phyloP scores from a whole-genome alignment of 139 green algal species.

The Chlorella sp. region DNA sequence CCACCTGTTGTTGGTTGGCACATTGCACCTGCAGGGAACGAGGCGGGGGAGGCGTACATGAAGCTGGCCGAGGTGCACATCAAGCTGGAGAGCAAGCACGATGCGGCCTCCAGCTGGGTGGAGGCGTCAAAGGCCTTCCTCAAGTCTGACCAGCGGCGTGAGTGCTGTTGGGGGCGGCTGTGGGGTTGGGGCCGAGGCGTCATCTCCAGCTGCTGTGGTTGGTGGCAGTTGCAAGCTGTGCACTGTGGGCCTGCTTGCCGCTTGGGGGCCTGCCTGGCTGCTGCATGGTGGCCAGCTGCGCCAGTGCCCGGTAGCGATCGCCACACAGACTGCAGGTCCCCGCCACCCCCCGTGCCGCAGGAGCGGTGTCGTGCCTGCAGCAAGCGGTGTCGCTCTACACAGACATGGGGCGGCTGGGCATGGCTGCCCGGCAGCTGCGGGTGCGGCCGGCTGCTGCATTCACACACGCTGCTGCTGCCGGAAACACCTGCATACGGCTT shows the following conservation, averaged over 20 bases:
- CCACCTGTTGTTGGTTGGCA: too few relatives aligned
- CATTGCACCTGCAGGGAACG: constrained; percentile 58
- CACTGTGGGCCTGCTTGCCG: too few relatives aligned
- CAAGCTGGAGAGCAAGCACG: constrained; percentile 91
- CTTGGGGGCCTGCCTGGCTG: too few relatives aligned
- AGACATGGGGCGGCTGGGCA: constrained; percentile 93
- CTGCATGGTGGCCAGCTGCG: neutral
- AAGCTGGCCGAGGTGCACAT: constrained; percentile 82
- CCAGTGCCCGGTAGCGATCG: too few relatives aligned
- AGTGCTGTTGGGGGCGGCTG: neutral
- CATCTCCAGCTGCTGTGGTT: too few relatives aligned
- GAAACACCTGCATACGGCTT: too few relatives aligned
- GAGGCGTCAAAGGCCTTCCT: constrained; percentile 88
- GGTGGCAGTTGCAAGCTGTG: too few relatives aligned
- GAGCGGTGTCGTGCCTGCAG: constrained; percentile 59
- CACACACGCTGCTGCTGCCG: too few relatives aligned
- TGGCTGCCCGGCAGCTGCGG: constrained; percentile 88
- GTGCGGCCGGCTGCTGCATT: constrained; percentile 7
- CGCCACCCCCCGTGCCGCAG: constrained; percentile 31
- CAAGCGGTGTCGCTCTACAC: constrained; percentile 88
- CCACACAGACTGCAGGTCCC: neutral
- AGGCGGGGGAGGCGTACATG: constrained; percentile 80
- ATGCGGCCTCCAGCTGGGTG: constrained; percentile 83
- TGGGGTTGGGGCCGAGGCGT: too few relatives aligned
- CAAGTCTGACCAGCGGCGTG: constrained; percentile 69